Base-by-base conservation (phyloP, 495 filamentous ascomycete genomes). In the Daldinia decipiens region DNA sequence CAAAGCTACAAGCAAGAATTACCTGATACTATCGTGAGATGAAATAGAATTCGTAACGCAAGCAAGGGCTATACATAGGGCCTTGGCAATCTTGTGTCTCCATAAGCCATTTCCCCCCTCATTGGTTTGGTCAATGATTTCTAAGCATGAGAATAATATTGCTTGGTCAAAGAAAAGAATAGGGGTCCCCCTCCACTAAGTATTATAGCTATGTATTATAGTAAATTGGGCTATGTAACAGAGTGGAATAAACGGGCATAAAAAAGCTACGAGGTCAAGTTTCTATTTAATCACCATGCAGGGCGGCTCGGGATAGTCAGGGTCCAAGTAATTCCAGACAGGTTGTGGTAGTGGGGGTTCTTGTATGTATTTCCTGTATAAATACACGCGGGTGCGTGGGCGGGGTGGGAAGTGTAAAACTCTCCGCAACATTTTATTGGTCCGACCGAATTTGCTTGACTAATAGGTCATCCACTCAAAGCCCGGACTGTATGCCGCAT, bases 391-490 rank as follows among this genome's bases (percentile, higher is more conserved):
- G 59, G 45, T 38, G 47, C n/a, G 69, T 55, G 69, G 69, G 69
- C 19, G 38, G 36, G 38, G 54, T 72, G 64, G 64, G 31, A 68
- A 60, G 59, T 11, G 17, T 60, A 26, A 2, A 55, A 26, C n/a
- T 11, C 24, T 56, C 26, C 3, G 5, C 21, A 11, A 15, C 4
- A 21, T 58, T 15, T 72, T 24, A 68, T 72, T 72, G 69, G 69
- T 24, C 6, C 4, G 9, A 13, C 6, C 24, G 11, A 55, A 31
- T 72, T 72, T 65, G 31, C 45, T 64, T 72, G 54, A 72, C 70
- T 72, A 72, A 72, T 72, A 60, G 59, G 19, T 54, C 55, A 61
- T 67, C 70, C 70, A 64, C 65, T 68, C 34, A 53, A 60, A 43
- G 39, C 51, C 36, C 64, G 60, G 61, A 50, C 40, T 65, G 61